A percentile compares a stretch with the other conserved stretches of the same genome.
Conservation (phyloP, 306 rosid genomes). For the Phaseolus lunatus region DNA sequence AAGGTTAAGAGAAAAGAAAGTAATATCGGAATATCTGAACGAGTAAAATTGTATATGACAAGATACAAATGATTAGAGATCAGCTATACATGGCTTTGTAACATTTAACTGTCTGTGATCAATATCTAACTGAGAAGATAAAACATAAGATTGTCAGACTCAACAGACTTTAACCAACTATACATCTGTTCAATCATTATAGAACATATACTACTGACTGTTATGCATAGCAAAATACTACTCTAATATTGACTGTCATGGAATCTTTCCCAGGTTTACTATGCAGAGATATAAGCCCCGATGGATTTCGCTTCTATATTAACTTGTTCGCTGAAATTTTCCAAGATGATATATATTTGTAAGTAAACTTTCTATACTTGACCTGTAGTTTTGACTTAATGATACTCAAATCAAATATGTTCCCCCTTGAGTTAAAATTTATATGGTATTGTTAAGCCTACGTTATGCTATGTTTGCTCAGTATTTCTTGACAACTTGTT, state of each 20-base stretch:
- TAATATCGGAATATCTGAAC: no score
- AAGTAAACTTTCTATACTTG: conserved; percentile 55
- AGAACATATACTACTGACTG: no score
- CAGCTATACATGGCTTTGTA: no score
- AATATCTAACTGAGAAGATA: no score
- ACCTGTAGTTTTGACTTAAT: conserved; percentile 20
- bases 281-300: conserved; percentile 94
- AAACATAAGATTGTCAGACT: no score
- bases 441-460: not conserved
- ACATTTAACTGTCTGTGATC: no score
- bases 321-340: conserved; percentile 77
- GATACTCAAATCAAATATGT: not conserved
- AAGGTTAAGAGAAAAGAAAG: no score
- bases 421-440: conserved; percentile 1
- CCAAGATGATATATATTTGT: conserved; percentile 68
- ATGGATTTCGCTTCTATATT: conserved; percentile 86
- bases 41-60: no score
- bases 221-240: no score
- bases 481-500: conserved; percentile 22
- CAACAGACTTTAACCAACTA: no score
- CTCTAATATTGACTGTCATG: conserved; percentile 8
- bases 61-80: no score
- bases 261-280: conserved; percentile 72
- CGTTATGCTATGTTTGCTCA: conserved; percentile 11
- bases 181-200: no score